These are phyloP conservation scores for Nigrospora oryzae DNA, from an alignment of 2,329 filamentous ascomycete genomes.

Conservation along the genomic window DNA sequence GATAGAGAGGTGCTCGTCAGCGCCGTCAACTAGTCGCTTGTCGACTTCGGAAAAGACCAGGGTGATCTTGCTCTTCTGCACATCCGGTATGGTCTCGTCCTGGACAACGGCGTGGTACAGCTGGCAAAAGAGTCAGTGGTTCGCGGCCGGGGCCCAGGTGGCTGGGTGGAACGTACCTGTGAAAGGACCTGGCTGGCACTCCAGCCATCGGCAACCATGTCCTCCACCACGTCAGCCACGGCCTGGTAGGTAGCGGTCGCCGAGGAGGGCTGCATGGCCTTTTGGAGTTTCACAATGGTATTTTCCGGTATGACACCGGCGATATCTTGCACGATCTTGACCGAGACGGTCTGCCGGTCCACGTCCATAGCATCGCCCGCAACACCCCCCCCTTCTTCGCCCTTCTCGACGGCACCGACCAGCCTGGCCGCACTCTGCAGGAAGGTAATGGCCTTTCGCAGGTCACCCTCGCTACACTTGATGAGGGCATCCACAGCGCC, in stretches of 20 bases:
- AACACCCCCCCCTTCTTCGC: slow-evolving; percentile 40
- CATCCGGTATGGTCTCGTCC: slow-evolving; percentile 75
- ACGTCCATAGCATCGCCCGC: slow-evolving; percentile 50
- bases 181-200: slow-evolving; percentile 81
- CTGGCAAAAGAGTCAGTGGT: slow-evolving; percentile 27
- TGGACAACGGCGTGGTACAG: slow-evolving; percentile 76
- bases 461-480: slow-evolving; percentile 81
- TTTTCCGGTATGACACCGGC: slow-evolving; percentile 80
- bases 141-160: neutral
- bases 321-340: slow-evolving; percentile 84
- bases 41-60: slow-evolving; percentile 88
- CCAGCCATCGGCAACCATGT: slow-evolving; percentile 95
- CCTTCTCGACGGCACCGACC: slow-evolving; percentile 57
- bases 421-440: slow-evolving; percentile 88
- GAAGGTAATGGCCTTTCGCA: slow-evolving; percentile 93
- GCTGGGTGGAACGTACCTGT: slow-evolving; percentile 46
- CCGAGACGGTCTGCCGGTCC: slow-evolving; percentile 56
- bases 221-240: slow-evolving; percentile 73
- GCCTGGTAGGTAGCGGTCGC: slow-evolving; percentile 59
- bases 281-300: slow-evolving; percentile 62
- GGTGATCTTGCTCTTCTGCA: slow-evolving; percentile 85
- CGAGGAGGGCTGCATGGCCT: slow-evolving; percentile 67
- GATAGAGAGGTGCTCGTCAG: slow-evolving; percentile 89
- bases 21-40: slow-evolving; percentile 87
- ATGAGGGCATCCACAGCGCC: slow-evolving; percentile 81